These are phyloP conservation scores for Coniferiporia weirii DNA, from an alignment of 1,284 basidiomycete genomes.

Conservation along the genomic window DNA sequence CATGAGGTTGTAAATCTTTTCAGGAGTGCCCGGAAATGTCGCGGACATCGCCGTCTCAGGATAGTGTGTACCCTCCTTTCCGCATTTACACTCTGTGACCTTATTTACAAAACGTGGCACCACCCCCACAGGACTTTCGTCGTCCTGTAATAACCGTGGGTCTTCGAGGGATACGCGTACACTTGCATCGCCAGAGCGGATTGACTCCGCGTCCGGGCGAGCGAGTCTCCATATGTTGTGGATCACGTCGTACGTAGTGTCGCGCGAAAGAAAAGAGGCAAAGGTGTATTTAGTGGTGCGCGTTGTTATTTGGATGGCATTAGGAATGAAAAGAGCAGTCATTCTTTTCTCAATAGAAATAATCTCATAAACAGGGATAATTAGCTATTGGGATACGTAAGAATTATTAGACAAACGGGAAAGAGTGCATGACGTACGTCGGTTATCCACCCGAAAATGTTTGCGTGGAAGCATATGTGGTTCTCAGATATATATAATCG, in stretches of 20 bases:
- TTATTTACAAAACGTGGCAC: conserved; percentile 28
- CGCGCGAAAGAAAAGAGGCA: conserved; percentile 93
- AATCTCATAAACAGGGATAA: conserved; percentile 90
- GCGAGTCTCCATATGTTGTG: conserved; percentile 94
- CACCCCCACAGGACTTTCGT: conserved; percentile 18
- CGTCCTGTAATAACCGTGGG: conserved; percentile 21
- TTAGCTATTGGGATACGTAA: conserved; percentile 51
- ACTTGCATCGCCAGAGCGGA: conserved; percentile 30
- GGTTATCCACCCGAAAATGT: conserved; percentile 99
- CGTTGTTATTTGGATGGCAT: conserved; percentile 91
- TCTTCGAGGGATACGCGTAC: conserved; percentile 19
- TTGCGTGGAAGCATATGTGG: conserved; percentile 97
- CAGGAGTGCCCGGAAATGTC: conserved; percentile 83
- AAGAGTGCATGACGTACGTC: conserved; percentile 53
- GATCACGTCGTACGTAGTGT: conserved; percentile 95
- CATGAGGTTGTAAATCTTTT: conserved; percentile 94
- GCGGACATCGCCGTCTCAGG: conserved; percentile 72
- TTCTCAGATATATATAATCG: conserved; percentile 97
- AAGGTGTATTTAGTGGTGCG: conserved; percentile 85
- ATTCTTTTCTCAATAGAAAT: conserved; percentile 92
- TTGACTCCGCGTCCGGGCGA: conserved; percentile 64
- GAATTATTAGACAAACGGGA: conserved; percentile 5
- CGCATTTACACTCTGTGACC: conserved; percentile 74
- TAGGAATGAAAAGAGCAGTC: conserved; percentile 98
- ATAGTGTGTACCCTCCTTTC: conserved; percentile 68